Conservation (phyloP, 495 filamentous ascomycete species). For the Cercophora newfieldiana region DNA sequence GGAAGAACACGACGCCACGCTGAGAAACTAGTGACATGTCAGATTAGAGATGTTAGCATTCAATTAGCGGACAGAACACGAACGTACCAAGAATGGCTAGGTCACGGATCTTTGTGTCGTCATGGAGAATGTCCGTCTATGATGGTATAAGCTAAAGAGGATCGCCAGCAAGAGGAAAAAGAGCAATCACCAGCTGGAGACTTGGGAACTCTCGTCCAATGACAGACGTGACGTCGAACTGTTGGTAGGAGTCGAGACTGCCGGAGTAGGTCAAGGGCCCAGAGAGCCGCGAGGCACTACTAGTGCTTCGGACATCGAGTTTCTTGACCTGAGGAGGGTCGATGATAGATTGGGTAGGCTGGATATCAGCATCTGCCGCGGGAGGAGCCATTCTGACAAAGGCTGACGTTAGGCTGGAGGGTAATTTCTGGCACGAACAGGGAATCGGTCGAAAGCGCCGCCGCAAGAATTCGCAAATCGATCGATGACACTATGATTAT, state of each 20-base stretch:
- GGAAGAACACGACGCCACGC: conserved; percentile 74
- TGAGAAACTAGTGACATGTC: conserved; percentile 58
- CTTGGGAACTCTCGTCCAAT: conserved; percentile 67
- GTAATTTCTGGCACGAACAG: too few species aligned
- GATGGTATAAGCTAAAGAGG: too few species aligned
- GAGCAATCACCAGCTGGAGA: conserved; percentile 59
- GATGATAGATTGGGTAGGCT: conserved; percentile 46
- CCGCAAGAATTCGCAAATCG: too few species aligned
- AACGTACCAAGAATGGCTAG: conserved; percentile 68
- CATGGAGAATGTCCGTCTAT: conserved; percentile 65
- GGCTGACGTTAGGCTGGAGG: neutral
- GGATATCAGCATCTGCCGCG: conserved; percentile 35
- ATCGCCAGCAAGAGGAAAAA: too few species aligned
- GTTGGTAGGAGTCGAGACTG: conserved; percentile 57
- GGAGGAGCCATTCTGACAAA: conserved; percentile 33
- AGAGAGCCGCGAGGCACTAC: conserved; percentile 71
- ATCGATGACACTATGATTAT: neutral
- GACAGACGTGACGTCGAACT: conserved; percentile 64
- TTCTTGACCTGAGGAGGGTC: conserved; percentile 66
- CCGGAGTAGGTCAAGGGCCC: conserved; percentile 77
- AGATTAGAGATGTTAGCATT: neutral
- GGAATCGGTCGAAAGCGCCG: too few species aligned
- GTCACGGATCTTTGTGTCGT: conserved; percentile 65
- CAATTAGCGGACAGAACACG: conserved; percentile 14
- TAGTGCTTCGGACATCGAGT: conserved; percentile 40